These are phyloP conservation scores for Mycosphaerella arachidis DNA, from an alignment of 2,329 filamentous ascomycete genomes.

Conservation along the genomic window DNA sequence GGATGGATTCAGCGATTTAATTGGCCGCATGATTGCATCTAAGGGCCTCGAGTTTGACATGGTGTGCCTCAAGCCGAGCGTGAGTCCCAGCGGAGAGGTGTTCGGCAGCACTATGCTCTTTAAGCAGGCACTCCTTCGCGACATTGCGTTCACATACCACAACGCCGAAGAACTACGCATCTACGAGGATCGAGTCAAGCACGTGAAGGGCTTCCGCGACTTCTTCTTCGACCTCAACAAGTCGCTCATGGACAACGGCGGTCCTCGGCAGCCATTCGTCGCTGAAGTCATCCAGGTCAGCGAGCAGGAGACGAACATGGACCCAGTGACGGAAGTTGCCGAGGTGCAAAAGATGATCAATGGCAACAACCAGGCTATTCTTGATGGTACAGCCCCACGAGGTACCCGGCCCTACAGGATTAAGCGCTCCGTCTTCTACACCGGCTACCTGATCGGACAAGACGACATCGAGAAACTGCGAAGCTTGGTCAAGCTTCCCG, in stretches of 20 bases:
- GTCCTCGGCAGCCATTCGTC: constrained; percentile 59
- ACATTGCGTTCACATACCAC: constrained; percentile 80
- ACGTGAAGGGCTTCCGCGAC: constrained; percentile 75
- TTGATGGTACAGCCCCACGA: constrained; percentile 41
- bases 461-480: constrained; percentile 69
- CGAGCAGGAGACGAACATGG: constrained; percentile 67
- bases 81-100: constrained; percentile 71
- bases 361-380: constrained; percentile 66
- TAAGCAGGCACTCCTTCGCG: constrained; percentile 79
- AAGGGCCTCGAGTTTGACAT: constrained; percentile 84
- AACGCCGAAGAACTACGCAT: constrained; percentile 73
- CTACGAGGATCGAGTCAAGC: constrained; percentile 60
- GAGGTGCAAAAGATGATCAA: constrained; percentile 89
- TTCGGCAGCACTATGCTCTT: constrained; percentile 84
- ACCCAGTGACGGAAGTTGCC: constrained; percentile 73
- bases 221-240: constrained; percentile 78
- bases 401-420: constrained; percentile 59
- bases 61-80: constrained; percentile 77
- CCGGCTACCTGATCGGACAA: constrained; percentile 76
- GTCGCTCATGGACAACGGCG: constrained; percentile 41
- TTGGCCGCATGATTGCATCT: constrained; percentile 74
- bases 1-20: constrained; percentile 67
- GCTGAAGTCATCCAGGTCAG: constrained; percentile 83
- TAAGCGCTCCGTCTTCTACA: constrained; percentile 85
- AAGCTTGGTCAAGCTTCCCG: constrained; percentile 62